Conservation (phyloP, 805 yeast genomes). For the Candida ulmi region DNA sequence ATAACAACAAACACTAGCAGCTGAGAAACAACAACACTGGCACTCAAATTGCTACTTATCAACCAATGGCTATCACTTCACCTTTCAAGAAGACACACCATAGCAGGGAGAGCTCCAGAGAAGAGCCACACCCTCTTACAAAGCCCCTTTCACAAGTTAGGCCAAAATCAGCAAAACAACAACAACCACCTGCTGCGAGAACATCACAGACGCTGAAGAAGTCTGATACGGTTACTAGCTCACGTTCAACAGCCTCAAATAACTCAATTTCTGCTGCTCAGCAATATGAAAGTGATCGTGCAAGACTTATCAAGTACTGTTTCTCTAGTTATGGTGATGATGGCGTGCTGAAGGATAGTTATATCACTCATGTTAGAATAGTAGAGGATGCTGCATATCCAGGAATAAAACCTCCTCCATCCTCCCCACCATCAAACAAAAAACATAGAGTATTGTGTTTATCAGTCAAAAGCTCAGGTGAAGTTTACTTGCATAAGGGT, state of each 20-base stretch:
- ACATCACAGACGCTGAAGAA: slow-evolving; percentile 20
- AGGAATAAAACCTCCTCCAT: slow-evolving; percentile 58
- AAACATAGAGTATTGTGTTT: slow-evolving; percentile 53
- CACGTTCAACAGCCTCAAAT: slow-evolving; percentile 22
- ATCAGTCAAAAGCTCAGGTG: slow-evolving; percentile 61
- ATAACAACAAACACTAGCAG: background rate
- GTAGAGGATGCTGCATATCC: slow-evolving; percentile 73
- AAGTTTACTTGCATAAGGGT: slow-evolving; percentile 77
- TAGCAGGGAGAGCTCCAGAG: slow-evolving; percentile 27
- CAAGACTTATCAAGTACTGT: slow-evolving; percentile 40
- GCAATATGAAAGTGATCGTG: slow-evolving; percentile 53
- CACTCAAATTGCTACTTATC: too few relatives aligned
- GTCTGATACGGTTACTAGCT: background rate
- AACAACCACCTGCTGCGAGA: slow-evolving; percentile 13
- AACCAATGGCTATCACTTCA: slow-evolving; percentile 26
- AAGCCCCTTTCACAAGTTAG: background rate
- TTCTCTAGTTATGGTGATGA: slow-evolving; percentile 41
- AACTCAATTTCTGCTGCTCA: slow-evolving; percentile 30
- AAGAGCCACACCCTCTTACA: slow-evolving; percentile 10
- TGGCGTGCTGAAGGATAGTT: slow-evolving; percentile 44
- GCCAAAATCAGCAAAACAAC: slow-evolving; percentile 16
- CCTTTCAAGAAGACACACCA: slow-evolving; percentile 30
- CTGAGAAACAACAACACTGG: too few relatives aligned
- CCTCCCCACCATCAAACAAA: slow-evolving; percentile 39
- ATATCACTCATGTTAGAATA: slow-evolving; percentile 71